Conservation (phyloP, 2,329 filamentous ascomycete species). For the Aspergillus ochraceus region DNA sequence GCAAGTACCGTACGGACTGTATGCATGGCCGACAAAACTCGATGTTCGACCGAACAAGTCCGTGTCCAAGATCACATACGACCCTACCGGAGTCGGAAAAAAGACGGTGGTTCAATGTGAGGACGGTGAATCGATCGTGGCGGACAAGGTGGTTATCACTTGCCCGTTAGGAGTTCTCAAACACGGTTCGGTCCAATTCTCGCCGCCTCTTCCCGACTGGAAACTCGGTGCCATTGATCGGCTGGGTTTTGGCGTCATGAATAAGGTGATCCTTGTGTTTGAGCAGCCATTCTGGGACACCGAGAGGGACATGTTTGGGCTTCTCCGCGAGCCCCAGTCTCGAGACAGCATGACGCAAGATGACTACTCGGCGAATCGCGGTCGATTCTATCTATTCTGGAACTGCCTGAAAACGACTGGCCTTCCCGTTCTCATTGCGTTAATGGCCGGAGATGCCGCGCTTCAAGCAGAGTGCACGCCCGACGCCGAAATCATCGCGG, state of each 20-base stretch:
- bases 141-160: constrained; percentile 89
- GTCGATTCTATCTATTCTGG: constrained; percentile 98
- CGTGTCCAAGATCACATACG: constrained; percentile 72
- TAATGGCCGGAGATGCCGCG: constrained; percentile 95
- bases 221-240: constrained; percentile 78
- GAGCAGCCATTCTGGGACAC: constrained; percentile 88
- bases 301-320: constrained; percentile 87
- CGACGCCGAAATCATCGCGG: constrained; percentile 73
- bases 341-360: constrained; percentile 71
- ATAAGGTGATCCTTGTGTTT: constrained; percentile 93
- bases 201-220: constrained; percentile 85
- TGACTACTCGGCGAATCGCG: constrained; percentile 75
- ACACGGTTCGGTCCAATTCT: constrained; percentile 73
- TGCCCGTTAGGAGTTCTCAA: constrained; percentile 91
- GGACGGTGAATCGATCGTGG: constrained; percentile 72
- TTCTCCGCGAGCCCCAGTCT: constrained; percentile 72
- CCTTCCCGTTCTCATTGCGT: constrained; percentile 79
- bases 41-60: constrained; percentile 72
- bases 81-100: constrained; percentile 39
- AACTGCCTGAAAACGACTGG: constrained; percentile 90
- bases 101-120: constrained; percentile 70
- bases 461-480: constrained; percentile 78
- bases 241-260: constrained; percentile 88
- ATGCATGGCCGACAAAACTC: constrained; percentile 72
- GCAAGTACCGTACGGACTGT: constrained; percentile 83